phyloP scores from a whole-genome alignment of 2,329 filamentous ascomycete genomes.

The Diplodia seriata region DNA sequence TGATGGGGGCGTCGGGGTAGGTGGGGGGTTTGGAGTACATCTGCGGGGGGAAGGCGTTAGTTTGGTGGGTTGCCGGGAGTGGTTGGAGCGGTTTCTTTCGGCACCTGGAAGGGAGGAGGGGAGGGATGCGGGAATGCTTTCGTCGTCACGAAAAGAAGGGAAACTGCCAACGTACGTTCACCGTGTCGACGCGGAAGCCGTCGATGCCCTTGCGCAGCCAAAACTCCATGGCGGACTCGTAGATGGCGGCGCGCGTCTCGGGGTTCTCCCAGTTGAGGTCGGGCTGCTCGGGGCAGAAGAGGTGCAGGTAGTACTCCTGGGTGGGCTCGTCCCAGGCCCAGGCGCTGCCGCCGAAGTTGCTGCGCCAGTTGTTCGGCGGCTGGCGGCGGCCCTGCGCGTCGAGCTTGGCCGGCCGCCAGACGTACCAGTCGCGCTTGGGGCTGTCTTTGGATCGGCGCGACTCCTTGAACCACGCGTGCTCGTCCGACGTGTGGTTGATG shows the following conservation, averaged over 20 bases:
- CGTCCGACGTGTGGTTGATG: conserved; percentile 47
- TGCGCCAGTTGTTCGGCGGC: conserved; percentile 78
- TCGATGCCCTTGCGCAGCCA: conserved; percentile 76
- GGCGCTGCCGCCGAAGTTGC: conserved; percentile 66
- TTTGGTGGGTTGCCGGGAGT: background rate
- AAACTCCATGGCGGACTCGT: conserved; percentile 73
- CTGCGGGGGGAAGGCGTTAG: background rate
- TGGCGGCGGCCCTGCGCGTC: conserved; percentile 64
- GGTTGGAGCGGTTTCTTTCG: too few relatives aligned
- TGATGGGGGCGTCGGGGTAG: conserved; percentile 32
- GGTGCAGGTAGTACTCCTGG: conserved; percentile 76
- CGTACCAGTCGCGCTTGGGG: conserved; percentile 63
- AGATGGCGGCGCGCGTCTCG: conserved; percentile 71
- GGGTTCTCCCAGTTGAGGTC: conserved; percentile 86
- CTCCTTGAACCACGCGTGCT: conserved; percentile 65
- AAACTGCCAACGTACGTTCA: conserved; percentile 43
- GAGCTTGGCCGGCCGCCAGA: conserved; percentile 58
- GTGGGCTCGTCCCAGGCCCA: conserved; percentile 78
- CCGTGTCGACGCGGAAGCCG: conserved; percentile 51
- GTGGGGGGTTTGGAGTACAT: conserved; percentile 28
- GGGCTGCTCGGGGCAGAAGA: conserved; percentile 78
- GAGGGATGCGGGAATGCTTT: too few relatives aligned
- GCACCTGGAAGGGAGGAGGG: too few relatives aligned
- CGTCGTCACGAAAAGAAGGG: too few relatives aligned
- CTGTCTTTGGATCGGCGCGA: conserved; percentile 58